Base-by-base conservation (phyloP, 1,284 basidiomycete species). In the Tranzscheliella williamsii region DNA sequence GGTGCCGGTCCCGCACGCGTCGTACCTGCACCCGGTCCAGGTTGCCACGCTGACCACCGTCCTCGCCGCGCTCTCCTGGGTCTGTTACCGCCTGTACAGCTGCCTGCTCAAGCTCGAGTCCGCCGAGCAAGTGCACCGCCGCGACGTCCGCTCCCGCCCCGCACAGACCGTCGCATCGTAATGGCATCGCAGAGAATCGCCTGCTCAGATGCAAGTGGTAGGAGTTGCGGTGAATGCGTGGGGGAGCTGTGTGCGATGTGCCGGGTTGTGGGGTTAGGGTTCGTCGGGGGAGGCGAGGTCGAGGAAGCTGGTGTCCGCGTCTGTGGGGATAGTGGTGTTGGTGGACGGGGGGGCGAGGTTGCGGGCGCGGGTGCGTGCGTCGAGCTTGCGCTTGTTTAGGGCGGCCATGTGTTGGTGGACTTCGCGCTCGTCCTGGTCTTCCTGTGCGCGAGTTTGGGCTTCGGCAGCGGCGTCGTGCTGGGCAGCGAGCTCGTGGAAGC, bases 401-500 rank as follows among this genome's bases (percentile, higher is more conserved):
- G 22, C 22, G 17, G 24, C 37, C 31, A 51, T 46, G 30, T 55
- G 45, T 16, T 29, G 9, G 27, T 70, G 53, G 15, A 65, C 62
- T 18, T 44, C 35, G 29, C 27, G 17, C 38, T 60, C 66, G 24
- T 38, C 38, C 36, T 68, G 53, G 16, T 51, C 47, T 4, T 67
- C 64, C 41, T 70, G 52, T 29, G 39, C 31, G 24, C 53, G 42
- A 32, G n/a, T 6, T 38, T 40, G 33, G 24, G 21, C 35, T 39
- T 24, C 23, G 40, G 65, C 55, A 17, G 60, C 49, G 21, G 43
- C 13, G 13, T 63, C 57, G 12, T 18, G 36, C 17, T 35, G 35
- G 13, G 9, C 36, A 11, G 42, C 27, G 13, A 71, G 24, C 42
- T 73, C 67, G 38, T 67, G 43, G 24, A 72, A 57, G 24, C 63